phyloP scores from a whole-genome alignment of 805 yeast genomes.

The Metschnikowia bowlesiae region DNA sequence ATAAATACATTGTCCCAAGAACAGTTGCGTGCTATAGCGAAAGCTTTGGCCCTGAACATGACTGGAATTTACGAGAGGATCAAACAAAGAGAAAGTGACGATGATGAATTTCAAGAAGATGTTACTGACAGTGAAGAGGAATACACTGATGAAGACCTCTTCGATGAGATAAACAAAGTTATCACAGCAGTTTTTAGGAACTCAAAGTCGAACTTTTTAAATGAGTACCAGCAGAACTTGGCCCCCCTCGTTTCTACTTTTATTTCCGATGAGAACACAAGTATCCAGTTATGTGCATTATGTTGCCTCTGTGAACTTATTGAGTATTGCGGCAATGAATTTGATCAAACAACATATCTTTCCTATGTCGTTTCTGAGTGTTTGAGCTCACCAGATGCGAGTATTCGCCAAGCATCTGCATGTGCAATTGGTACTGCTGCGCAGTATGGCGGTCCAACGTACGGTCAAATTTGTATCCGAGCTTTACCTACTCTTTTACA shows the following conservation, averaged over 20 bases:
- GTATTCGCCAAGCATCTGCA: conserved; percentile 83
- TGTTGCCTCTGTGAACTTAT: conserved; percentile 76
- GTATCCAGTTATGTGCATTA: conserved; percentile 70
- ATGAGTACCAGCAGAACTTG: conserved; percentile 53
- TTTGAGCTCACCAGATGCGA: conserved; percentile 60
- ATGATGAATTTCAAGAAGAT: conserved; percentile 86
- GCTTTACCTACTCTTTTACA: conserved; percentile 73
- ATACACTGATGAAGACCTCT: conserved; percentile 81
- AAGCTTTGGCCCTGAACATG: conserved; percentile 56
- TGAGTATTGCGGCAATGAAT: conserved; percentile 73
- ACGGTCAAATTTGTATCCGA: conserved; percentile 58
- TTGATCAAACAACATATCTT: conserved; percentile 60
- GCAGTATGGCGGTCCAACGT: conserved; percentile 65
- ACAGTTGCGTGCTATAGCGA: conserved; percentile 54
- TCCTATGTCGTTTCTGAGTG: conserved; percentile 61
- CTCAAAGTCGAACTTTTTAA: conserved; percentile 52
- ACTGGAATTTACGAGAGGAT: conserved; percentile 68
- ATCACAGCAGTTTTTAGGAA: conserved; percentile 67
- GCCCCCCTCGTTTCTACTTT: conserved; percentile 60
- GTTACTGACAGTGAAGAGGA: conserved; percentile 81
- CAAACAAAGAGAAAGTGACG: conserved; percentile 65
- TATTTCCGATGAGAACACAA: conserved; percentile 62
- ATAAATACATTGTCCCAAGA: conserved; percentile 50
- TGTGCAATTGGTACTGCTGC: conserved; percentile 84
- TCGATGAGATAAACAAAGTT: conserved; percentile 80